A percentile compares a stretch with the other conserved stretches of the same genome.
Conservation (phyloP, 2,329 filamentous ascomycete genomes). For the Aaosphaeria pasadenensis region DNA sequence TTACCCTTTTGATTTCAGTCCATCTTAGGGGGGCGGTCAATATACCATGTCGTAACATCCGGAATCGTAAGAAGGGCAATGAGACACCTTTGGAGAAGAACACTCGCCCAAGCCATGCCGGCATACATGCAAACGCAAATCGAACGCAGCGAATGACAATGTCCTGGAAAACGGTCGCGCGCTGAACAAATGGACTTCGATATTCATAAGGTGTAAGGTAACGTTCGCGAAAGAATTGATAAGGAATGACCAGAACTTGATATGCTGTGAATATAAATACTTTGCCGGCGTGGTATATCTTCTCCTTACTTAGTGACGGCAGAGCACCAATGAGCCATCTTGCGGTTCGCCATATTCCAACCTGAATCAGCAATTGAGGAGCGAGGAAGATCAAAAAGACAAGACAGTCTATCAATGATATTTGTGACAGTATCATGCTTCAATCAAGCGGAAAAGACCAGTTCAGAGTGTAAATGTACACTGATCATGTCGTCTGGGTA, state of each 20-base stretch:
- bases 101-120: slow-evolving; percentile 65
- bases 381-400: slow-evolving; percentile 69
- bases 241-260: slow-evolving; percentile 58
- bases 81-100: slow-evolving; percentile 76
- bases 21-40: slow-evolving; percentile 61
- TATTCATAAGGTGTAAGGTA: slow-evolving; percentile 47
- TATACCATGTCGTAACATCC: slow-evolving; percentile 71
- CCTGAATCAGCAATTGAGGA: slow-evolving; percentile 68
- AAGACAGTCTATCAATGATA: slow-evolving; percentile 73
- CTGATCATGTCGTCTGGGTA: too few relatives aligned
- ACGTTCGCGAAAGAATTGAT: slow-evolving; percentile 57
- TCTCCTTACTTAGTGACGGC: slow-evolving; percentile 64
- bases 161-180: slow-evolving; percentile 72
- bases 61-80: slow-evolving; percentile 70
- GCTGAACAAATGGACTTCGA: slow-evolving; percentile 63
- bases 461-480: too few relatives aligned
- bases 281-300: background rate
- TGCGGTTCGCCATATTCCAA: slow-evolving; percentile 60
- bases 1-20: slow-evolving; percentile 56
- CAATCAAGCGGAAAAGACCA: background rate
- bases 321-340: slow-evolving; percentile 59
- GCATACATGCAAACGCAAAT: slow-evolving; percentile 72
- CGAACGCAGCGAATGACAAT: slow-evolving; percentile 73
- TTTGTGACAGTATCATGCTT: slow-evolving; percentile 68
- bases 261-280: slow-evolving; percentile 27